Evolutionary conservation across 768 basidiomycete genomes (phyloP), one percentile per base, ranked within the genome.

Genomic region (Chalciporus chontae): DNA sequence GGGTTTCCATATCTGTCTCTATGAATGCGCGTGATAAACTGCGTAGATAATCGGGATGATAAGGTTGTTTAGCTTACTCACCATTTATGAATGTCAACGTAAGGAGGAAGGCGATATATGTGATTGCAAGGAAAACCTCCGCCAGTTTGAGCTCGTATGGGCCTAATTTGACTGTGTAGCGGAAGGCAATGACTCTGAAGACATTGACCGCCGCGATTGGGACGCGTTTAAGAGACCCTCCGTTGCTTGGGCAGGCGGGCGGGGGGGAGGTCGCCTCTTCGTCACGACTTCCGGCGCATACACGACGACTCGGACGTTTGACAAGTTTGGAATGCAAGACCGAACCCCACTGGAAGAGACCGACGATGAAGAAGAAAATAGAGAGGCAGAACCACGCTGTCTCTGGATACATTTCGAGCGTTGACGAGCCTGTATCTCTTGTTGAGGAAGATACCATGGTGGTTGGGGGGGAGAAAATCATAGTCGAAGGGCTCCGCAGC

Each of bases 151-250:
- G 73, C 67, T 37, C 70, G 60, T 51, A 70, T 49, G 69, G 62
- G 13, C 77, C 78, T 18, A 79, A 66, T 14, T 75, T 69, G 31
- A 81, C 51, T 4, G 71, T 73, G 59, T 68, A 70, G 13, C 81
- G 76, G 57, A 81, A 82, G 7, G 73, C 72, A 17, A 75, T 48
- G 18, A 80, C 74, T 18, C 74, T 72, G 62, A 80, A 80, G 7
- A 61, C 62, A 11, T 78, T 71, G 29, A 70, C 60, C 18, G 70
- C 24, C 2, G 73, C 76, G n/a, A 58, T 51, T 0, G 72, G 70
- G 9, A 74, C 48, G 24, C 71, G 68, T 26, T 58, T 36, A 68
- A 74, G 50, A 66, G 72, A 65, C 76, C 77, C 8, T 56, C 64
- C 17, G 64, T 66, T 5, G 60, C 50, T 40, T 6, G 23, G n/a